Conservation (phyloP, 352 stramenopile species). For the Globisporangium middletonii region DNA sequence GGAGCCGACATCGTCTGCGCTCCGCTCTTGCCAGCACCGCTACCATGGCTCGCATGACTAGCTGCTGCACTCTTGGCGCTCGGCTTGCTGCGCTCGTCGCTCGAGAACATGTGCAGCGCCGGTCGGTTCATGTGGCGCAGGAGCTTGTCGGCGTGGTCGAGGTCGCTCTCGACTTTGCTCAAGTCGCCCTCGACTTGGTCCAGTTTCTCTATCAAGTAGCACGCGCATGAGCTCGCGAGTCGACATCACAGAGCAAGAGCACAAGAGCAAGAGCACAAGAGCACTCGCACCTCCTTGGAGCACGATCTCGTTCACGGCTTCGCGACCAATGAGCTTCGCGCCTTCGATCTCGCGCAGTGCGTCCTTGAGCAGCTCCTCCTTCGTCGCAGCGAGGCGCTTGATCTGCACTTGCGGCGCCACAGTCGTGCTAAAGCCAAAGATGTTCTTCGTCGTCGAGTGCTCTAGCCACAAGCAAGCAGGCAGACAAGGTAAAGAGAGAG, state of each 20-base stretch:
- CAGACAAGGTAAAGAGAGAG: not conserved
- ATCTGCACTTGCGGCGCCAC: slow-evolving; percentile 60
- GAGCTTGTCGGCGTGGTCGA: slow-evolving; percentile 74
- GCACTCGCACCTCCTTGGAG: slow-evolving; percentile 39
- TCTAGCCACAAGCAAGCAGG: slow-evolving; percentile 8
- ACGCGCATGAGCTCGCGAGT: not conserved
- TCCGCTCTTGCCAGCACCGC: not conserved
- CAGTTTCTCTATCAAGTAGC: slow-evolving; percentile 45
- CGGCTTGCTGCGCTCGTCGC: slow-evolving; percentile 24
- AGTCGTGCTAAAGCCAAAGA: slow-evolving; percentile 47
- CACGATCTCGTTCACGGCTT: slow-evolving; percentile 70
- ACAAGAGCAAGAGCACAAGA: not conserved
- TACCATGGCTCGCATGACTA: not conserved
- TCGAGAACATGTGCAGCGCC: slow-evolving; percentile 64
- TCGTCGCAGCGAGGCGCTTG: slow-evolving; percentile 49
- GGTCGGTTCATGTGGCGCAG: slow-evolving; percentile 62
- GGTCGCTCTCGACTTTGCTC: slow-evolving; percentile 43
- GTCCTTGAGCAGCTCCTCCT: slow-evolving; percentile 61
- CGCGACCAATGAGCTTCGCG: slow-evolving; percentile 59
- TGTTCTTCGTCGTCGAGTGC: slow-evolving; percentile 30
- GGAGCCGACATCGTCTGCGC: not conserved
- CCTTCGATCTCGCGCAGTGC: slow-evolving; percentile 69
- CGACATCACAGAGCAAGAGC: not conserved
- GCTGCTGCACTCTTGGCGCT: not conserved
- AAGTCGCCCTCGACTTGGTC: slow-evolving; percentile 62